A percentile compares a stretch with the other conserved stretches of the same genome.
Evolutionary conservation across 176 grass and related monocot species (phyloP).

Genomic region (Zoysia japonica): DNA sequence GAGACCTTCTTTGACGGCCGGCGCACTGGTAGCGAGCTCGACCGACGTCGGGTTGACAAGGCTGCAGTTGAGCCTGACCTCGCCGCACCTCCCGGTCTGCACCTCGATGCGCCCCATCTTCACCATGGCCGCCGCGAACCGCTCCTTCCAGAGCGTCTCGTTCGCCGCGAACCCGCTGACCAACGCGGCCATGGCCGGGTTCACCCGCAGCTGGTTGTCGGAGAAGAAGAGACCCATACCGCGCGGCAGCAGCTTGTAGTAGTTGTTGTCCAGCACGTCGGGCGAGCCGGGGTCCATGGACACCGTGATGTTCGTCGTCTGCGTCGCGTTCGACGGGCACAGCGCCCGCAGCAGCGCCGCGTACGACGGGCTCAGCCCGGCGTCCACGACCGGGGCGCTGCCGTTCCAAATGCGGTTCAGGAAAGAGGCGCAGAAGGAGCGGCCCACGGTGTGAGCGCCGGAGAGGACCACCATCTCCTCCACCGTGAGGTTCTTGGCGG

Average conservation of each 20-base stretch:
- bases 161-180: constrained; percentile 36
- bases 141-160: constrained; percentile 48
- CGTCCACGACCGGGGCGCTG: too few species aligned
- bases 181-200: too few species aligned
- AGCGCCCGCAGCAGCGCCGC: constrained; percentile 41
- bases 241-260: constrained; percentile 55
- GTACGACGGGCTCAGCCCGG: constrained; percentile 37
- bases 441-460: constrained; percentile 53
- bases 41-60: constrained; percentile 40
- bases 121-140: constrained; percentile 52
- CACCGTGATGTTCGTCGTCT: constrained; percentile 33
- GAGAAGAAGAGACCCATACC: constrained; percentile 55
- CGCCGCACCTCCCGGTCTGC: constrained; percentile 49
- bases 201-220: constrained; percentile 44
- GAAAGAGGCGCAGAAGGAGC: constrained; percentile 46
- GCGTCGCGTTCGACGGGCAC: constrained; percentile 44
- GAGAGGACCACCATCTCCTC: constrained; percentile 66
- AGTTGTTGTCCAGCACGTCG: constrained; percentile 56
- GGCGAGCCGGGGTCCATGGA: constrained; percentile 46
- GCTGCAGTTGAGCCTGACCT: constrained; percentile 50
- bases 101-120: constrained; percentile 64
- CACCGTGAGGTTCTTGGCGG: constrained; percentile 24
- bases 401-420: too few species aligned
- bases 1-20: too few species aligned
- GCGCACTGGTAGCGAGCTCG: background rate